Conservation (phyloP, 768 basidiomycete species). For the Boletus reticulatus region DNA sequence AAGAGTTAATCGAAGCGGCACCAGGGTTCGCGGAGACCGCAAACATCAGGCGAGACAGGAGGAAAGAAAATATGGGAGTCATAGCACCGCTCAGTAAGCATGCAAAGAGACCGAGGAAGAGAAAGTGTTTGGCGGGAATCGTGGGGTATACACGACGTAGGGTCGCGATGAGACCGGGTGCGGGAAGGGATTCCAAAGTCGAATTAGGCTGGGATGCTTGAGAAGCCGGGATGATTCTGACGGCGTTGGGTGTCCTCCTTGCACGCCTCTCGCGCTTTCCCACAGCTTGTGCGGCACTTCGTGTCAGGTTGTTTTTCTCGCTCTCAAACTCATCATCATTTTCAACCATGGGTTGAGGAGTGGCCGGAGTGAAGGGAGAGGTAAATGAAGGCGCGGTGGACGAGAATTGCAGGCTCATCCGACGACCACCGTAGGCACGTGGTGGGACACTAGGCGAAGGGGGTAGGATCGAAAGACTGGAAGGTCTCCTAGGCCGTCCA, state of each 20-base stretch:
- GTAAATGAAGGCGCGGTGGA: slow-evolving; percentile 48
- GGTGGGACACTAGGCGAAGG: slow-evolving; percentile 28
- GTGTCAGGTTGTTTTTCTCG: slow-evolving; percentile 43
- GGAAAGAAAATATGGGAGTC: slow-evolving; percentile 90
- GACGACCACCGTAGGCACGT: slow-evolving; percentile 28
- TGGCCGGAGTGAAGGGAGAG: slow-evolving; percentile 16
- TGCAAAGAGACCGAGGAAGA: slow-evolving; percentile 67
- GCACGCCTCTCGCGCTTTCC: slow-evolving; percentile 33
- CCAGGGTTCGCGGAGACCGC: slow-evolving; percentile 71
- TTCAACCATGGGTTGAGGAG: slow-evolving; percentile 24
- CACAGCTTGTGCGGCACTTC: slow-evolving; percentile 38
- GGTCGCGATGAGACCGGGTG: slow-evolving; percentile 34
- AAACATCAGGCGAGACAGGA: slow-evolving; percentile 79
- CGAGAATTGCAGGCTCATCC: slow-evolving; percentile 63
- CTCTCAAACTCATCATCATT: slow-evolving; percentile 42
- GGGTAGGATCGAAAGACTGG: slow-evolving; percentile 40
- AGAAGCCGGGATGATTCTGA: slow-evolving; percentile 3
- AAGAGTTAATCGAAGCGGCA: slow-evolving; percentile 63
- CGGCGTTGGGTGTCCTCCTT: slow-evolving; percentile 7
- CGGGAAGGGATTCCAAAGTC: background rate
- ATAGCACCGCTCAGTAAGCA: slow-evolving; percentile 75
- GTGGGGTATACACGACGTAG: slow-evolving; percentile 61
- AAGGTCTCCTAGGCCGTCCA: slow-evolving; percentile 20
- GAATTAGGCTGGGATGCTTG: slow-evolving; percentile 1
- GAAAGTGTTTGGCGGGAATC: slow-evolving; percentile 68